Evolutionary conservation across 768 basidiomycete genomes (phyloP).

Genomic region (Coprinopsis strossmayeri): DNA sequence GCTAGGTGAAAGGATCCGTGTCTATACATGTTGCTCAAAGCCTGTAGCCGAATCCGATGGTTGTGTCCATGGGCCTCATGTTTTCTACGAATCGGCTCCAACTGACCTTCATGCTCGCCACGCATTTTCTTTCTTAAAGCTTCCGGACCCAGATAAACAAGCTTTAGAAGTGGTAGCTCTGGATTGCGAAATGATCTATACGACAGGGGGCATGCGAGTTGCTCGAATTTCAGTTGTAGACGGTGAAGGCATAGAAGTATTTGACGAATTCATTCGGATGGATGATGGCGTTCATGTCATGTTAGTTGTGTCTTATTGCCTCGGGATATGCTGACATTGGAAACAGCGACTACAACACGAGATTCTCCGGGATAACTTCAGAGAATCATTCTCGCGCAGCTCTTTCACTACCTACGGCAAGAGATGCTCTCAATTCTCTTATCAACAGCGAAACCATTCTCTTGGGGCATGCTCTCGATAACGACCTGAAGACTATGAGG

Average conservation of each 20-base stretch:
- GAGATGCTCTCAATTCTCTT: constrained; percentile 60
- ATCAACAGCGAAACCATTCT: constrained; percentile 80
- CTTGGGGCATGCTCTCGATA: constrained; percentile 88
- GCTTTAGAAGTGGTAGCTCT: constrained; percentile 77
- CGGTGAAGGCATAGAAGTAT: constrained; percentile 60
- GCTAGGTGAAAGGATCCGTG: constrained; percentile 54
- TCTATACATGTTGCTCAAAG: constrained; percentile 77
- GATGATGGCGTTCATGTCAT: constrained; percentile 74
- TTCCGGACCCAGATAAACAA: constrained; percentile 18
- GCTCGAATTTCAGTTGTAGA: constrained; percentile 90
- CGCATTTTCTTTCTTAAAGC: constrained; percentile 50
- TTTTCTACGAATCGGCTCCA: constrained; percentile 76
- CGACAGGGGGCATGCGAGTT: constrained; percentile 86
- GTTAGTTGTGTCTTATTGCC: constrained; percentile 33
- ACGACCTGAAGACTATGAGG: constrained; percentile 87
- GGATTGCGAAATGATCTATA: constrained; percentile 97
- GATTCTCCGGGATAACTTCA: constrained; percentile 77
- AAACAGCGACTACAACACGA: constrained; percentile 82
- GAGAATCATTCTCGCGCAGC: constrained; percentile 55
- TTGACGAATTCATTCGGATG: constrained; percentile 81
- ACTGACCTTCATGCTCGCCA: constrained; percentile 67
- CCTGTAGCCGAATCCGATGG: constrained; percentile 53
- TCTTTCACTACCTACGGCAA: constrained; percentile 59
- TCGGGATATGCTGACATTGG: constrained; percentile 6
- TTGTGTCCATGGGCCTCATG: constrained; percentile 78